Evolutionary conservation across 2,329 filamentous ascomycete genomes (phyloP).

Genomic region (Cyclaneusma minus): DNA sequence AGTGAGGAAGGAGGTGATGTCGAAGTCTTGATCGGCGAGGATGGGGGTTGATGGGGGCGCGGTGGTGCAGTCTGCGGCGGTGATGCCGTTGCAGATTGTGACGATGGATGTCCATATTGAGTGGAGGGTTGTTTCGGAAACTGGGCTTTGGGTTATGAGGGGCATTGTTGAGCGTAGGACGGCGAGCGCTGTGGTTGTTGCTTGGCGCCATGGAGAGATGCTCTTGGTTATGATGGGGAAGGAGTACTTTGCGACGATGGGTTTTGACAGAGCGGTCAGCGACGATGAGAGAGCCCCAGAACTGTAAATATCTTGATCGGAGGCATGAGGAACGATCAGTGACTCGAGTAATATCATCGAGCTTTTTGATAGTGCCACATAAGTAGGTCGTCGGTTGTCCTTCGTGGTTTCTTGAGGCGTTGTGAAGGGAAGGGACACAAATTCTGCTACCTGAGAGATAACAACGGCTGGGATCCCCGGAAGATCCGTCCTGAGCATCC

Average conservation of each 20-base stretch:
- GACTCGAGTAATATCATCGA: constrained; percentile 56
- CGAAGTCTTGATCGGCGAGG: constrained; percentile 60
- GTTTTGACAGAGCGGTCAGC: constrained; percentile 49
- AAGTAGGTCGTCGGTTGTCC: constrained; percentile 48
- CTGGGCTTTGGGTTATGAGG: constrained; percentile 32
- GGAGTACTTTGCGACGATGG: constrained; percentile 67
- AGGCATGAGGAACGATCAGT: constrained; percentile 41
- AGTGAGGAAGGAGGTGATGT: constrained; percentile 57
- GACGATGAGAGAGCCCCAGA: constrained; percentile 50
- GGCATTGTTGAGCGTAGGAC: constrained; percentile 53
- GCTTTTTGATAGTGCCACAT: constrained; percentile 75
- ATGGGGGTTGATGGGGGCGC: constrained; percentile 32
- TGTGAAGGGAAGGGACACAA: constrained; percentile 55
- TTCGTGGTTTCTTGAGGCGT: constrained; percentile 17
- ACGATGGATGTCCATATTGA: constrained; percentile 58
- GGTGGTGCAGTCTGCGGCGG: constrained; percentile 42
- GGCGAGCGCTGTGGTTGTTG: constrained; percentile 53
- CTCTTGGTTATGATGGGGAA: constrained; percentile 60
- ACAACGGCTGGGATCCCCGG: constrained; percentile 51
- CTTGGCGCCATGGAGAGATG: constrained; percentile 62
- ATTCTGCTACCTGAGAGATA: constrained; percentile 51
- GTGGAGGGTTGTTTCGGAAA: constrained; percentile 30
- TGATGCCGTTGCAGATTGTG: constrained; percentile 50
- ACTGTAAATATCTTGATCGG: constrained; percentile 51
- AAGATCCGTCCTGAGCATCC: constrained; percentile 51